Base-by-base conservation (phyloP, 441 rosid genomes). In the Euphorbia celastroides region DNA sequence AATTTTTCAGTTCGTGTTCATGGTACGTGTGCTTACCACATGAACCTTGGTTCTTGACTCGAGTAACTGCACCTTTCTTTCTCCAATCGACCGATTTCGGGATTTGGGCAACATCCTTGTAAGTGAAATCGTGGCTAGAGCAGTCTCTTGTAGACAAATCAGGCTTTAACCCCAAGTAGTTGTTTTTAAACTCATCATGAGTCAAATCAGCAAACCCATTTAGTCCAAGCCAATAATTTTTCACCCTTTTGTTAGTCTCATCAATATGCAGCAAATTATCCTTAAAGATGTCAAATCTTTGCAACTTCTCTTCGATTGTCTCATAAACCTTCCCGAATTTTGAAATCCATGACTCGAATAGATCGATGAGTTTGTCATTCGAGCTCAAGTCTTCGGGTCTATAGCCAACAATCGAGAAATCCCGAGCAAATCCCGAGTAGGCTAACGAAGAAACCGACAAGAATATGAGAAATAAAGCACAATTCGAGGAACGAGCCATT, bases 71-170 rank as follows among this genome's bases (percentile, higher is more conserved):
- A 60, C 98, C 95, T 76, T 85, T 89, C 86, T 88, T 86, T 76
- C 98, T 88, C 98, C 98, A 92, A 61, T 92, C 98, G 16, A 89
- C 86, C 17, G 95, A 86, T 68, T 81, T 89, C 19, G 98, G 96
- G 73, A 88, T 68, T 67, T 72, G 75, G 48, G 25, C 69, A 7
- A 85, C 84, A 71, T 85, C 81, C 41, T 74, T 72, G 30, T 83
- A 83, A 65, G 67, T 62, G 48, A 85, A 84, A 36, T 88, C 87
- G 28, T 74, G 76, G 23, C 73, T 20, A 25, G 75, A 22, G 25
- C 75, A 71, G 31, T 74, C 81, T 64, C 71, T 80, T 32, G 73
- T 67, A 7, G 64, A 34, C 48, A 80, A 19, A 50, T 78, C 81
- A 59, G 73, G 63, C 60, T 77, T 86, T 70, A 92, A 78, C 2